Evolutionary conservation across 2,329 filamentous ascomycete genomes (phyloP), one percentile per base, ranked within the genome.

Genomic region (Trichophaea hybrida): DNA sequence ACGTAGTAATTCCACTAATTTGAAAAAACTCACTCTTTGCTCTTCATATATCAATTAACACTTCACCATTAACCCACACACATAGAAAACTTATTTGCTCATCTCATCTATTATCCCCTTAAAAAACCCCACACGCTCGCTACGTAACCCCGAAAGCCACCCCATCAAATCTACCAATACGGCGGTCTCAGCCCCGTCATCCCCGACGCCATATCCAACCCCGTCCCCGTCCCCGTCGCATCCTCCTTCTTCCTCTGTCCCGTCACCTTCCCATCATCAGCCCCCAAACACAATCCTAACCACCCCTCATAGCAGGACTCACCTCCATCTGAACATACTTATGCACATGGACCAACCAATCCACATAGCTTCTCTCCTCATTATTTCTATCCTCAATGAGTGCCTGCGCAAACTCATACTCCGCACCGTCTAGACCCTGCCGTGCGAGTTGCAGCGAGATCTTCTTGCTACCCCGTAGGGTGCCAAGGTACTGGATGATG

Each of bases 331-430:
- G 90, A 65, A 98, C 93, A 67, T 86, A 84, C 68, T 91, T 85
- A 74, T 98, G 93, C 64, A 97, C 79, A 73, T 95, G 87, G 60
- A 98, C 93, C 69, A 98, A 77, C 93, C 93, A 98, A 74, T 98
- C 93, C 37, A 97, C 93, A 73, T 97, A 98, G 71, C 87, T 94
- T 74, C 94, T 90, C 38, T 93, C 93, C 75, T 98, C 93, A 67
- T 95, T 95, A 72, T 97, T 97, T 65, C 93, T 81, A 70, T 98
- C 93, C 74, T 98, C 93, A 35, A 95, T 83, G 66, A 98, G 73
- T 73, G 94, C 77, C 57, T 90, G 78, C 6, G 93, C 93, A 75
- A 97, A 98, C 73, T 98, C 93, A 69, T 89, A 97, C 72, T 98
- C 93, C 2, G 90, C 88, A 0, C 93, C 93, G 69, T 98, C 93